Evolutionary conservation across 495 filamentous ascomycete genomes (phyloP), one percentile per base, ranked within the genome.

Genomic region (Penicillium cosmopolitanum): DNA sequence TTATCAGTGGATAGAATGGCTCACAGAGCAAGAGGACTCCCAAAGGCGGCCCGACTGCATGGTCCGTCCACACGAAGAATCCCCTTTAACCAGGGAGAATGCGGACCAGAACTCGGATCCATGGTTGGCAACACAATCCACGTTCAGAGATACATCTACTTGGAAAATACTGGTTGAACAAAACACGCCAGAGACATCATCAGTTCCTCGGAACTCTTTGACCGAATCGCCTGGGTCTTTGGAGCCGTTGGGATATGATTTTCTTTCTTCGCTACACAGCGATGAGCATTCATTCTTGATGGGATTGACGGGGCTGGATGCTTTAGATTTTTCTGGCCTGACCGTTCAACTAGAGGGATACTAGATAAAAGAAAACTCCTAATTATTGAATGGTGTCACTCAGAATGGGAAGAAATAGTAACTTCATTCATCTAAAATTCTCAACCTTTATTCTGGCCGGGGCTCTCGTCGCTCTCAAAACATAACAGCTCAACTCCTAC

Each of bases 231-330:
- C 46, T 15, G 21, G 3, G 23, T 3, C 8, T 48, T 28, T 12
- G 3, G 10, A 31, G 9, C 21, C 46, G 18, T 4, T 46, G 10
- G 56, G 53, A 1, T 19, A 51, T 40, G 50, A 57, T 8, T 18
- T 57, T 15, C 50, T 57, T 12, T 51, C 55, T 1, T 58, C 25
- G 10, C 36, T 67, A 10, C 62, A 62, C 15, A 43, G 42, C 16
- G 64, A 66, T 56, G 64, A 69, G 15, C 63, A 60, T 13, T 50
- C 66, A 1, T 63, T 68, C 21, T 50, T 70, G 19, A 66, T 68
- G 67, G 67, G 64, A 1, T 46, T 70, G 23, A 68, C 65, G 31
- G 67, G 67, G 7, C 23, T 70, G 21, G 65, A 65, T 56, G 46
- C 64, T 15, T 40, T 70, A 13, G 58, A 70, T 42, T 63, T 69